Conservation (phyloP, 441 rosid genomes). For the Viola pubescens region DNA sequence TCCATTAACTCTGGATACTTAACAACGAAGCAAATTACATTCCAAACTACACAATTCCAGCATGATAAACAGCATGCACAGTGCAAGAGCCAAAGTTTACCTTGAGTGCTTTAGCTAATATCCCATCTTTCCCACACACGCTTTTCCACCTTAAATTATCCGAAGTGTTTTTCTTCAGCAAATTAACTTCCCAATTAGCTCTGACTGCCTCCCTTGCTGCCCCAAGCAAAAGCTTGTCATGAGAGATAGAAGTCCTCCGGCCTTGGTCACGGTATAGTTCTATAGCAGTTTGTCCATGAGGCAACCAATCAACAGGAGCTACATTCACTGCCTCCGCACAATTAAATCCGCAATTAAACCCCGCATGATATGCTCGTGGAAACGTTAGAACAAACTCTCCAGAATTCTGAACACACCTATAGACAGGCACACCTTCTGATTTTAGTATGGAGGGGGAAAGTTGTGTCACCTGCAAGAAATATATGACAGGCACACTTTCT, state of each 20-base stretch:
- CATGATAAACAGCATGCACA: slow-evolving; percentile 4
- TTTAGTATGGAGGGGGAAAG: slow-evolving; percentile 91
- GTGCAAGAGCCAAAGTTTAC: slow-evolving; percentile 32
- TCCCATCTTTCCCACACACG: slow-evolving; percentile 79
- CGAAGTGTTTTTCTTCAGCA: slow-evolving; percentile 61
- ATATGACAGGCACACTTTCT: too few species aligned
- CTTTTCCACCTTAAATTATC: slow-evolving; percentile 88
- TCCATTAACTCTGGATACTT: background rate
- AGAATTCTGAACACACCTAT: slow-evolving; percentile 81
- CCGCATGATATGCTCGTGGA: slow-evolving; percentile 98
- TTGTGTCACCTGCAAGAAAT: slow-evolving; percentile 76
- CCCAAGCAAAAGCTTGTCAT: slow-evolving; percentile 94
- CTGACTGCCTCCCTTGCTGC: slow-evolving; percentile 98
- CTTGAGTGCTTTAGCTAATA: slow-evolving; percentile 81
- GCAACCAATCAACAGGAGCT: slow-evolving; percentile 98
- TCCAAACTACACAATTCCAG: slow-evolving; percentile 5
- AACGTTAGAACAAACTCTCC: slow-evolving; percentile 98
- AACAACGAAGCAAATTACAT: background rate
- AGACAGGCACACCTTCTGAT: slow-evolving; percentile 85
- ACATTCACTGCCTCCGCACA: slow-evolving; percentile 99
- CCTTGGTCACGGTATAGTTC: slow-evolving; percentile 87
- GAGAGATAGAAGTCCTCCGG: slow-evolving; percentile 94
- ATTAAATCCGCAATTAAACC: slow-evolving; percentile 94
- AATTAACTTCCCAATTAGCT: slow-evolving; percentile 95
- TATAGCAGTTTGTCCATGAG: slow-evolving; percentile 93